phyloP scores from a whole-genome alignment of 768 basidiomycete genomes.

The Phlebiopsis gigantea region DNA sequence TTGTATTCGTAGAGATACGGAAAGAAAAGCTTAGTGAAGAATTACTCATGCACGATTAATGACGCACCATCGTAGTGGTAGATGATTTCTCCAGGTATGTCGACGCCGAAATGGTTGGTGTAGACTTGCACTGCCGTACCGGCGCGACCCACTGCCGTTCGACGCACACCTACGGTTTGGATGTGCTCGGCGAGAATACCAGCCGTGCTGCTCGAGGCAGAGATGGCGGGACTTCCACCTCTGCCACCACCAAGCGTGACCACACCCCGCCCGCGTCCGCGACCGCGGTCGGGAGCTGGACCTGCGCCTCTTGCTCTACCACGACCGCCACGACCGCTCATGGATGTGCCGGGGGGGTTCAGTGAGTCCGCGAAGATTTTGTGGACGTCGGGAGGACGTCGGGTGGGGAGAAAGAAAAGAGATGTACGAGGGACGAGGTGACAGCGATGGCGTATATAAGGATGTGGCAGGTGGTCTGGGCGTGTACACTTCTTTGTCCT shows the following conservation, averaged over 20 bases:
- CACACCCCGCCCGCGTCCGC: not conserved
- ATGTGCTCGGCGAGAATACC: slow-evolving; percentile 35
- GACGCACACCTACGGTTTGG: slow-evolving; percentile 58
- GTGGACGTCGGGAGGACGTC: not conserved
- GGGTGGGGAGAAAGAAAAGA: not conserved
- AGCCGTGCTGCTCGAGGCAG: slow-evolving; percentile 1
- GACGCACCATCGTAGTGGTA: slow-evolving; percentile 75
- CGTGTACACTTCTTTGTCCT: not conserved
- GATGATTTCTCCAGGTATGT: slow-evolving; percentile 58
- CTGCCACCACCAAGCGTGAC: not conserved
- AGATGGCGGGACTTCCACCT: slow-evolving; percentile 1
- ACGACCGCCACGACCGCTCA: not conserved
- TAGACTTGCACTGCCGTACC: slow-evolving; percentile 40
- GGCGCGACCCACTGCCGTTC: slow-evolving; percentile 56
- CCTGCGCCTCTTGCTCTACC: not conserved
- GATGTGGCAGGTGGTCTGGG: not conserved
- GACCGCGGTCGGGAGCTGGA: not conserved
- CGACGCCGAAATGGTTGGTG: slow-evolving; percentile 61
- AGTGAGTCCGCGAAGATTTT: not conserved
- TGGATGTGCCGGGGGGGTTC: not conserved
- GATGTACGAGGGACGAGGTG: not conserved
- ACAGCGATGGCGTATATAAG: not conserved
- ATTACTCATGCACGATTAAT: not conserved
- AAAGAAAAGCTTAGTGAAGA: slow-evolving; percentile 10
- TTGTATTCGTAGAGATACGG: not conserved